Evolutionary conservation across 2,329 filamentous ascomycete species (phyloP), one percentile per base, ranked within the genome.

Genomic region (Trichoderma polysporum): DNA sequence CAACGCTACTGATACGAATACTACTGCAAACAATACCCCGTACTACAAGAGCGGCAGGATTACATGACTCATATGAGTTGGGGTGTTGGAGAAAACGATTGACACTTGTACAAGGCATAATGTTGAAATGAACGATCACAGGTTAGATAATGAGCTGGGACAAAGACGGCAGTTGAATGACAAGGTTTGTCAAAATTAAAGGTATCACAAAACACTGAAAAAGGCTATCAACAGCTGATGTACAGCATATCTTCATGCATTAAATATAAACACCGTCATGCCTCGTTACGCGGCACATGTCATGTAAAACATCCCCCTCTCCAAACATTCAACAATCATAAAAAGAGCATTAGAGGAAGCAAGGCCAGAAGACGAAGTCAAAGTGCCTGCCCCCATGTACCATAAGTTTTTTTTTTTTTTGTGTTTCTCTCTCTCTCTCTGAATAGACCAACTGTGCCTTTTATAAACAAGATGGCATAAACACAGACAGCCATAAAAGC

Each of bases 211-310:
- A 45, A 27, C 39, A 33, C n/a, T n/a, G 13, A 39, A 19, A 25
- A 22, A 22, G 41, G 8, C 27, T 31, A n/a, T 41, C 25, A 31
- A 41, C 29, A 41, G 29, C 45, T 31, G 41, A 45, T 52, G 60
- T 63, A 63, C 60, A 63, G 47, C 60, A 56, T 63, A 54, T 63
- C 60, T 27, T 63, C 37, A 35, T 63, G 49, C 27, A 63, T 63
- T 63, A 47, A 60, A 31, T 47, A 54, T 63, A 63, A 45, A 25
- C 25, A 54, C 31, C 12, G 37, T 45, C 47, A 63, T 63, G 60
- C 60, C 49, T 54, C 50, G n/a, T 63, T 35, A 63, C 35, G 60
- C 29, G 49, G 60, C 60, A 63, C 7, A 54, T 54, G 35, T 63
- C 50, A 63, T 63, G 50, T 35, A 45, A 31, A 45, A n/a, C 50